Evolutionary conservation across 805 yeast genomes (phyloP).

Genomic region (Yamadazyma nakazawae): DNA sequence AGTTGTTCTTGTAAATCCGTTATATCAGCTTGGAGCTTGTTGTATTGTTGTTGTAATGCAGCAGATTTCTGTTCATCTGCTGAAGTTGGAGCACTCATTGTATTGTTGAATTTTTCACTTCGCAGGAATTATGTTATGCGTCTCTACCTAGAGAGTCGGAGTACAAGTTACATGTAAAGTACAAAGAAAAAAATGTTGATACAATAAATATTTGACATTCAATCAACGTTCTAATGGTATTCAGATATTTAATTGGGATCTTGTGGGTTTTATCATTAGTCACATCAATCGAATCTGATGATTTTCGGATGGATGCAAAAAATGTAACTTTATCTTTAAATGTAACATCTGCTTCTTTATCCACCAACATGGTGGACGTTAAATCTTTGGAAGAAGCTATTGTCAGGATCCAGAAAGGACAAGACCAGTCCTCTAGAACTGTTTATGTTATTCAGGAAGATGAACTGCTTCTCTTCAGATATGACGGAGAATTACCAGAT

Average conservation of each 20-base stretch:
- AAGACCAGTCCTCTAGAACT: not conserved
- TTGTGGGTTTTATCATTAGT: not conserved
- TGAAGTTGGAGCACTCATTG: constrained; percentile 1
- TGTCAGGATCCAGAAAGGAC: not conserved
- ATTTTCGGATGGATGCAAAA: constrained; percentile 7
- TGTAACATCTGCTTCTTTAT: not conserved
- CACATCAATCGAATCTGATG: not conserved
- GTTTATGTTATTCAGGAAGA: not conserved
- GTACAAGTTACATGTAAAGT: too few species aligned
- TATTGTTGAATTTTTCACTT: constrained; percentile 1
- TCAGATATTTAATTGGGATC: too few species aligned
- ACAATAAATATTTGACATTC: too few species aligned
- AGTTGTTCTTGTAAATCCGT: constrained; percentile 38
- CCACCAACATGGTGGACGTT: not conserved
- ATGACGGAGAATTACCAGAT: not conserved
- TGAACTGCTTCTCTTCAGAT: not conserved
- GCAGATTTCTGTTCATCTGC: constrained; percentile 35
- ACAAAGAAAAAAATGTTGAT: too few species aligned
- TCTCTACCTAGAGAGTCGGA: not conserved
- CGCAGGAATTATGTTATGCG: not conserved
- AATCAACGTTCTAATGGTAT: not conserved
- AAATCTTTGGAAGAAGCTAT: not conserved
- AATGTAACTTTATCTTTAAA: not conserved
- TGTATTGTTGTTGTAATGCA: constrained; percentile 39
- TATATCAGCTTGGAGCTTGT: constrained; percentile 36